Evolutionary conservation across 176 grass and related monocot species (phyloP).

Genomic region (Hordeum vulgare): MorexV3_pseudomolecules_assembly NC_058520.1:5886246-5886745

Average conservation of each 20-base stretch:
- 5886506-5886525: neutral
- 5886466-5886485: neutral
- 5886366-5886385: no score
- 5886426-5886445: neutral
- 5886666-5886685: no score
- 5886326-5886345: no score
- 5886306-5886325: no score
- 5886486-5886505: neutral
- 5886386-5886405: no score
- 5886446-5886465: neutral
- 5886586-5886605: neutral
- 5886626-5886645: neutral
- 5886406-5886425: constrained; percentile 1
- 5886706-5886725: no score
- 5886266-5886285: no score
- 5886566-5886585: neutral
- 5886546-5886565: neutral
- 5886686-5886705: no score
- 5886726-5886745: no score
- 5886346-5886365: no score
- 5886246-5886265: neutral
- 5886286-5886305: no score
- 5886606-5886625: neutral
- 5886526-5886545: neutral
- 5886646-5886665: neutral